Evolutionary conservation across 2,329 filamentous ascomycete species (phyloP).

Genomic region (Sporothrix variecibatus): DNA sequence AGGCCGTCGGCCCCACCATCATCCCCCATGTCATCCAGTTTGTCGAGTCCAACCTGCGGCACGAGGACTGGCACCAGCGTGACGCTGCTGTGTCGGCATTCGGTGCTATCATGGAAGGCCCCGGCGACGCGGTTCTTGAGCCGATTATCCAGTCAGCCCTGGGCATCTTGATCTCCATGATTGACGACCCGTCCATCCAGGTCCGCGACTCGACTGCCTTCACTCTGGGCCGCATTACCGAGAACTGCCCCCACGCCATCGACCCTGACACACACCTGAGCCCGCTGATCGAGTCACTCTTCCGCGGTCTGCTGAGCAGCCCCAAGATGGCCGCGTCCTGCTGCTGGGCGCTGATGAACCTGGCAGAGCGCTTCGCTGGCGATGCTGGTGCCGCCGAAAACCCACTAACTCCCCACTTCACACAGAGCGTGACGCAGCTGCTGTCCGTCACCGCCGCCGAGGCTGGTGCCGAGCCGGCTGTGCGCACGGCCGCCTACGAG

Average conservation of each 20-base stretch:
- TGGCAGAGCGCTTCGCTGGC: slow-evolving; percentile 92
- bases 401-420: slow-evolving; percentile 86
- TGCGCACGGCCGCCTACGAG: slow-evolving; percentile 94
- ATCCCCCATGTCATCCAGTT: slow-evolving; percentile 86
- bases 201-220: slow-evolving; percentile 97
- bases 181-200: slow-evolving; percentile 85
- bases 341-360: slow-evolving; percentile 98
- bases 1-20: slow-evolving; percentile 82
- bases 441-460: slow-evolving; percentile 82
- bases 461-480: slow-evolving; percentile 69
- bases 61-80: slow-evolving; percentile 90
- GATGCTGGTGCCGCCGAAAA: slow-evolving; percentile 77
- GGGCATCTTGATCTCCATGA: slow-evolving; percentile 84
- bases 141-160: slow-evolving; percentile 95
- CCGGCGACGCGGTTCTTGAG: slow-evolving; percentile 87
- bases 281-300: slow-evolving; percentile 82
- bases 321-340: slow-evolving; percentile 97
- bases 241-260: slow-evolving; percentile 88
- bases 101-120: slow-evolving; percentile 97
- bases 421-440: slow-evolving; percentile 83
- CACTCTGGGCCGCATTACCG: slow-evolving; percentile 92
- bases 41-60: slow-evolving; percentile 86
- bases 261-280: slow-evolving; percentile 82
- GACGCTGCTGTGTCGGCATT: slow-evolving; percentile 97
- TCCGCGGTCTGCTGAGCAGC: slow-evolving; percentile 84